Conservation (phyloP, 768 basidiomycete species). For the Amanita muscaria region DNA sequence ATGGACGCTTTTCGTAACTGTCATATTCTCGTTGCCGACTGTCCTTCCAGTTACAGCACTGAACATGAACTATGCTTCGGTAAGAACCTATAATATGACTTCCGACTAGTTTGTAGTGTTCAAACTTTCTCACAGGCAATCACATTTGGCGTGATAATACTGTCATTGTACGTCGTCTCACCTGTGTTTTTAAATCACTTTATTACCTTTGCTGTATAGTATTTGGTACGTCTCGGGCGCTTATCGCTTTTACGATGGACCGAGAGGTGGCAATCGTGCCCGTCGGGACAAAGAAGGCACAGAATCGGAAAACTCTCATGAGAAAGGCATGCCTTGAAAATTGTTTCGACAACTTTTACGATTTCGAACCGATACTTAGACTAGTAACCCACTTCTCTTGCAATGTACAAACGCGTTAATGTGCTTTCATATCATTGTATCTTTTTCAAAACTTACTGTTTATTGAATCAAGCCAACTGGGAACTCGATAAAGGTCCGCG, state of each 20-base stretch:
- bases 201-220: slow-evolving; percentile 18
- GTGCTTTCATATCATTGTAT: too few species aligned
- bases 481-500: too few species aligned
- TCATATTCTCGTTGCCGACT: slow-evolving; percentile 70
- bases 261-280: slow-evolving; percentile 42
- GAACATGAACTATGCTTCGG: slow-evolving; percentile 81
- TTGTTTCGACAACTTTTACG: too few species aligned
- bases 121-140: slow-evolving; percentile 29
- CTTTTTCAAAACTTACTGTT: too few species aligned
- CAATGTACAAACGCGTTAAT: too few species aligned
- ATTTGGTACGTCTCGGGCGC: slow-evolving; percentile 47
- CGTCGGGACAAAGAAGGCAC: too few species aligned
- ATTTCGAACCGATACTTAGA: too few species aligned
- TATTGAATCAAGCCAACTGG: too few species aligned
- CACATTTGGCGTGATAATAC: slow-evolving; percentile 41
- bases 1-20: slow-evolving; percentile 61
- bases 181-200: slow-evolving; percentile 7
- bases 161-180: slow-evolving; percentile 37
- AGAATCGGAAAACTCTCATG: too few species aligned
- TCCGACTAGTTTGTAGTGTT: slow-evolving; percentile 2
- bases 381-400: too few species aligned
- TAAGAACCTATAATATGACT: slow-evolving; percentile 21
- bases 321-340: too few species aligned
- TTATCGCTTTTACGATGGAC: slow-evolving; percentile 50
- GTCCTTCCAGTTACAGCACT: slow-evolving; percentile 54